phyloP scores from a whole-genome alignment of 305 asterid genomes.

The Rubia occidens region DNA sequence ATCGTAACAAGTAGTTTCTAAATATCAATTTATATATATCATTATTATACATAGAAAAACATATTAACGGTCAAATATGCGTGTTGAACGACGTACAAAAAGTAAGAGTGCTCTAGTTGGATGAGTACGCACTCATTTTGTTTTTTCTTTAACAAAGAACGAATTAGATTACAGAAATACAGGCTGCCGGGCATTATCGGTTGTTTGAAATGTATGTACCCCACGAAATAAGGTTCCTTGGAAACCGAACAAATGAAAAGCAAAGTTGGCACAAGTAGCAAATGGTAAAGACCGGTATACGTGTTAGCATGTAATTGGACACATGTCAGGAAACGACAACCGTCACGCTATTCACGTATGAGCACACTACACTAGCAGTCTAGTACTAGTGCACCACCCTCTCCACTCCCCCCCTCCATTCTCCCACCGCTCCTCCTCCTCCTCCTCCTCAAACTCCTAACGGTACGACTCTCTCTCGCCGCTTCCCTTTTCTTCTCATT shows the following conservation, averaged over 20 bases:
- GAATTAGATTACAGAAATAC: neutral
- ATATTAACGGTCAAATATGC: too few relatives aligned
- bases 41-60: too few relatives aligned
- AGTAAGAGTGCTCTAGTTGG: too few relatives aligned
- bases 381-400: neutral
- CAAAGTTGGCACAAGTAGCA: neutral
- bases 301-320: neutral
- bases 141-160: too few relatives aligned
- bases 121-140: too few relatives aligned
- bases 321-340: slow-evolving; percentile 2
- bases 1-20: too few relatives aligned
- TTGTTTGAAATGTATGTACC: neutral
- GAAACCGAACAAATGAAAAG: neutral
- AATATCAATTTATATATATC: too few relatives aligned
- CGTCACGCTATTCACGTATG: neutral
- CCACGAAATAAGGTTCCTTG: neutral
- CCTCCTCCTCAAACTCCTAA: neutral
- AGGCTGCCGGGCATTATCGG: neutral
- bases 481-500: neutral
- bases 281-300: neutral
- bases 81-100: too few relatives aligned
- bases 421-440: neutral
- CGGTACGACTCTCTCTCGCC: neutral
- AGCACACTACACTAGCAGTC: neutral
- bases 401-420: neutral